Percentiles rank a stretch among this genome's conserved stretches.
Evolutionary conservation across 768 basidiomycete species (phyloP).

Genomic region (Russula foetens): DNA sequence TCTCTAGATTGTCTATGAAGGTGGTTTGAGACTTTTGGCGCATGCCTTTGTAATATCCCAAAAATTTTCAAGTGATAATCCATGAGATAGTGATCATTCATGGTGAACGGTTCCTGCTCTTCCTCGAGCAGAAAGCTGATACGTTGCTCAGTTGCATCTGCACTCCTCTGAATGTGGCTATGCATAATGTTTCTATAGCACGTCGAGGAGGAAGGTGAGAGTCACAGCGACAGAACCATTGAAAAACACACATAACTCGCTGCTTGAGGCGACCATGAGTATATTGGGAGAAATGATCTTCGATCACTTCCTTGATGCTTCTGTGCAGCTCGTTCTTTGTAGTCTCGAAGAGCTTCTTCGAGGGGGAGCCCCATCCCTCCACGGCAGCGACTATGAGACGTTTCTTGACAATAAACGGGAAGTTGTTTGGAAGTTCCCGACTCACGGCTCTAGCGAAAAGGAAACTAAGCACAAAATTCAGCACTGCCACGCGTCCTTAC

Average conservation of each 20-base stretch:
- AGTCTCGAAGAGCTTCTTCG: slow-evolving; percentile 19
- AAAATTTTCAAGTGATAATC: slow-evolving; percentile 39
- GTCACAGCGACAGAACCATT: background rate
- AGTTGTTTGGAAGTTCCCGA: slow-evolving; percentile 58
- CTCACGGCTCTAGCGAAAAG: slow-evolving; percentile 43
- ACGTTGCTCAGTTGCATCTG: background rate
- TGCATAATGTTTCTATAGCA: slow-evolving; percentile 2
- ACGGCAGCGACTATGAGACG: slow-evolving; percentile 18
- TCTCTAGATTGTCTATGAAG: background rate
- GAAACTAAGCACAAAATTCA: background rate
- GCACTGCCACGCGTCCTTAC: slow-evolving; percentile 28
- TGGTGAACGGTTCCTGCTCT: slow-evolving; percentile 20
- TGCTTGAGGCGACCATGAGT: slow-evolving; percentile 19
- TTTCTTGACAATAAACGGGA: slow-evolving; percentile 37
- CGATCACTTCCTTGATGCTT: slow-evolving; percentile 16
- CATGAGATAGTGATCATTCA: slow-evolving; percentile 22
- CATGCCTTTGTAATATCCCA: slow-evolving; percentile 38
- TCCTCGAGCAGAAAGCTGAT: slow-evolving; percentile 10
- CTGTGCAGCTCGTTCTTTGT: slow-evolving; percentile 14
- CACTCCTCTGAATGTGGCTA: slow-evolving; percentile 1
- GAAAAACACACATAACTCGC: slow-evolving; percentile 10
- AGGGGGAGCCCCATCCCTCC: slow-evolving; percentile 17
- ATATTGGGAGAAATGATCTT: slow-evolving; percentile 20
- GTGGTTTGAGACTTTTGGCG: slow-evolving; percentile 2
- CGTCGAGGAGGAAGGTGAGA: background rate